A percentile compares a stretch with the other conserved stretches of the same genome.
Evolutionary conservation across 1,284 basidiomycete species (phyloP).

Genomic region (Malassezia globosa): DNA sequence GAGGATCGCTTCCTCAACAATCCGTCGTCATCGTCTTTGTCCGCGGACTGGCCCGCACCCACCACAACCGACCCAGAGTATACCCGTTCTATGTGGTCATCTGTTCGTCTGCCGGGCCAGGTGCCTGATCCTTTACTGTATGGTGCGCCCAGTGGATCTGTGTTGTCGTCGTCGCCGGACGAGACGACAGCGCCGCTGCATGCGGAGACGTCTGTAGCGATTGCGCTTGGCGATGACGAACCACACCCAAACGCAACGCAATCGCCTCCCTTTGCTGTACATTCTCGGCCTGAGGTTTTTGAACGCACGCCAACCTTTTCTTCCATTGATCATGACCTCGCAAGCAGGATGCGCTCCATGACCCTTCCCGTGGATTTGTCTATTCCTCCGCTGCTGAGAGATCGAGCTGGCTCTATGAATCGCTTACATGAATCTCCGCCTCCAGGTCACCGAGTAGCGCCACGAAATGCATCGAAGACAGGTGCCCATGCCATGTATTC

Average conservation of each 20-base stretch:
- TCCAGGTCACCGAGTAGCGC: background rate
- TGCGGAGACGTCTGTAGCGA: conserved; percentile 11
- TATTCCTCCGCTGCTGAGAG: background rate
- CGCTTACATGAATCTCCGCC: background rate
- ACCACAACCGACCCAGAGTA: background rate
- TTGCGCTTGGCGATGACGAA: conserved; percentile 12
- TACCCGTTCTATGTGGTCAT: background rate
- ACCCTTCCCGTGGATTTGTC: conserved; percentile 8
- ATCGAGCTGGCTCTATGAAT: background rate
- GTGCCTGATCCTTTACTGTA: background rate
- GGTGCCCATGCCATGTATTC: background rate
- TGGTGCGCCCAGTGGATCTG: background rate
- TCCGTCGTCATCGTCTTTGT: background rate
- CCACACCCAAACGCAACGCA: background rate
- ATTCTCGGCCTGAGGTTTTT: background rate
- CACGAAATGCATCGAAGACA: background rate
- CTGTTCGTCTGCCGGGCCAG: background rate
- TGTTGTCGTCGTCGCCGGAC: conserved; percentile 11
- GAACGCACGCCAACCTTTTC: background rate
- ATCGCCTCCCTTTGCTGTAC: background rate
- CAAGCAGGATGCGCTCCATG: conserved; percentile 13
- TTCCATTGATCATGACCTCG: conserved; percentile 2
- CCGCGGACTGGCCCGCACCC: background rate
- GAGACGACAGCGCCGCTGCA: conserved; percentile 5
- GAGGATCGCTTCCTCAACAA: background rate